Conservation (phyloP, 2,329 filamentous ascomycete genomes). For the Aspergillus arachidicola region DNA sequence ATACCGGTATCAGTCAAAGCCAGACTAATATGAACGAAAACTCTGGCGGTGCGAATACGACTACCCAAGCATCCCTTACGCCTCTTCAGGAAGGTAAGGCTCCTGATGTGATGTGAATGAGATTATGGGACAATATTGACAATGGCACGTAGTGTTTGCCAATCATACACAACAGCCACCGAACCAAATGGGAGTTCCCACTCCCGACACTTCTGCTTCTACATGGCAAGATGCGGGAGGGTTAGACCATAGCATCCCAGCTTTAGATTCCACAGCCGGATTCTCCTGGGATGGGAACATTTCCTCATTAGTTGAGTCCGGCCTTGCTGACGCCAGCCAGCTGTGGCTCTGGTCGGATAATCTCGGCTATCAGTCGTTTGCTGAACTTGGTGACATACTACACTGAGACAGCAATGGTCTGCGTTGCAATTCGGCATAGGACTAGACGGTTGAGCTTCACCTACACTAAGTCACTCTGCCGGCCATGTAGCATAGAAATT, state of each 20-base stretch:
- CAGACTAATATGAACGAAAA: not conserved
- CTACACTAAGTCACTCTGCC: not conserved
- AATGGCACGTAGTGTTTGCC: not conserved
- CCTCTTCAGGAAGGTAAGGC: not conserved
- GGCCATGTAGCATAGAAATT: rapidly evolving
- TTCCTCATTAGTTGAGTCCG: not conserved
- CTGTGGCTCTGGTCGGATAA: constrained; percentile 3
- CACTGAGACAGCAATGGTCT: not conserved
- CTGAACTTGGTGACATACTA: constrained; percentile 1
- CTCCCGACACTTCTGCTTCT: not conserved
- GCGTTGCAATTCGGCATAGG: not conserved
- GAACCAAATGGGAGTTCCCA: not conserved
- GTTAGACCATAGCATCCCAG: not conserved
- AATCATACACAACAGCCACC: not conserved
- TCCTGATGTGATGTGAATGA: not conserved
- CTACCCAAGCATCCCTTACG: not conserved
- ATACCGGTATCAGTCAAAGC: not conserved
- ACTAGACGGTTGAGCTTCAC: not conserved
- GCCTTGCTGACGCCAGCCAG: constrained; percentile 3
- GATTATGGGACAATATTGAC: not conserved
- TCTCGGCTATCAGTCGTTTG: not conserved
- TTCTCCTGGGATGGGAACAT: constrained; percentile 7
- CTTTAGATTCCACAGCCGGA: not conserved
- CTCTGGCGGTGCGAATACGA: too few relatives aligned
- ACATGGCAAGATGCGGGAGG: not conserved